A percentile compares a stretch with the other conserved stretches of the same genome.
These are phyloP conservation scores for Cercospora sesami DNA, from an alignment of 2,329 filamentous ascomycete genomes.

Conservation along the genomic window DNA sequence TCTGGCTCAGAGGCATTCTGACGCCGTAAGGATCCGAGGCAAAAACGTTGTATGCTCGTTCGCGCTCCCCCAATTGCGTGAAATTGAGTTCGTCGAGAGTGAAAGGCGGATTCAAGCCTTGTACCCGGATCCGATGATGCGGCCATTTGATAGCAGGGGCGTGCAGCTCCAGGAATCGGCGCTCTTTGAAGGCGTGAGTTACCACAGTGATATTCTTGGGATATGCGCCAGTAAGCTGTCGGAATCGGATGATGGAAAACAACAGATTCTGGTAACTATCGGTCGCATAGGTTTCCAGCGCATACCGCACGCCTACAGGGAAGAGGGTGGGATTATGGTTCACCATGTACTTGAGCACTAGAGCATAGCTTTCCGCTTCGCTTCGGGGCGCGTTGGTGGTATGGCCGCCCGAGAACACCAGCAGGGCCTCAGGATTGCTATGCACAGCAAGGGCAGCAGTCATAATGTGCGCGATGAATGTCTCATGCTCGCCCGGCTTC, in stretches of 20 bases:
- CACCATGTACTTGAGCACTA: conserved; percentile 23
- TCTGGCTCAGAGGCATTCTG: conserved; percentile 38
- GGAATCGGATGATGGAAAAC: conserved; percentile 66
- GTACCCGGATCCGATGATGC: conserved; percentile 41
- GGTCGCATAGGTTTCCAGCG: conserved; percentile 54
- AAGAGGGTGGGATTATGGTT: conserved; percentile 25
- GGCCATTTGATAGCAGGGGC: conserved; percentile 49
- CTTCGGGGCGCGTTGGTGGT: conserved; percentile 36
- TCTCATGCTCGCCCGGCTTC: conserved; percentile 68
- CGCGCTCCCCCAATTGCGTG: conserved; percentile 41
- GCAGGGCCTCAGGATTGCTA: conserved; percentile 48
- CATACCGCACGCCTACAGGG: conserved; percentile 25
- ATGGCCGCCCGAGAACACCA: conserved; percentile 71
- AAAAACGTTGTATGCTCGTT: conserved; percentile 43
- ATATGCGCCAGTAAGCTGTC: conserved; percentile 42
- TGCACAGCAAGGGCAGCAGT: conserved; percentile 60
- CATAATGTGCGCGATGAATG: conserved; percentile 74
- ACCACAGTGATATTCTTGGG: conserved; percentile 46
- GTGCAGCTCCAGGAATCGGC: conserved; percentile 44
- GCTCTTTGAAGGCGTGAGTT: conserved; percentile 52
- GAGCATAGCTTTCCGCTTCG: conserved; percentile 35
- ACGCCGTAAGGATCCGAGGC: conserved; percentile 44
- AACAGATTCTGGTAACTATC: conserved; percentile 86
- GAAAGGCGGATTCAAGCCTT: conserved; percentile 50
- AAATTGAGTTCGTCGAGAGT: conserved; percentile 40